These are phyloP conservation scores for Monosporozyma servazzii DNA, from an alignment of 805 yeast genomes.

Conservation along the genomic window DNA sequence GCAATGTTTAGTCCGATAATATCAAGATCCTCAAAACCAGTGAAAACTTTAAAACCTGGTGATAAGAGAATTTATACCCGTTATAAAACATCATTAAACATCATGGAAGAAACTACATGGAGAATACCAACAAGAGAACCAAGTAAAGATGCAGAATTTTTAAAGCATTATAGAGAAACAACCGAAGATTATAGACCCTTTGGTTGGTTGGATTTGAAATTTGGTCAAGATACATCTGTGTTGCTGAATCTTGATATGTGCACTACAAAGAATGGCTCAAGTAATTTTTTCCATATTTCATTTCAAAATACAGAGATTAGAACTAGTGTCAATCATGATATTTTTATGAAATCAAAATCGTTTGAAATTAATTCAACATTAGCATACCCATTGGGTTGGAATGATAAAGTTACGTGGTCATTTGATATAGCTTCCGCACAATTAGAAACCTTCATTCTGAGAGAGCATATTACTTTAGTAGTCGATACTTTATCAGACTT, in stretches of 20 bases:
- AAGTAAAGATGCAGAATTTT: conserved; percentile 57
- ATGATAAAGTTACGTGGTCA: conserved; percentile 63
- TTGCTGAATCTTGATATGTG: conserved; percentile 40
- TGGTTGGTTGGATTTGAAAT: conserved; percentile 83
- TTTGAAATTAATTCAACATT: conserved; percentile 49
- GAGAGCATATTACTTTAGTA: conserved; percentile 73
- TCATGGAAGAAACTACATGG: conserved; percentile 56
- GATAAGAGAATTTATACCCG: conserved; percentile 45
- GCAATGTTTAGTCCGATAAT: conserved; percentile 57
- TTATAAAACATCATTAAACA: conserved; percentile 44
- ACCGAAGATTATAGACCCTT: conserved; percentile 51
- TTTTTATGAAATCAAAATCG: conserved; percentile 52
- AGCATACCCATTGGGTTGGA: conserved; percentile 76
- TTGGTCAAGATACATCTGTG: conserved; percentile 44
- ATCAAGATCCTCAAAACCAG: conserved; percentile 46
- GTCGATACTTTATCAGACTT: conserved; percentile 73
- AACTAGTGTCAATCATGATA: conserved; percentile 83
- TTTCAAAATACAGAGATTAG: conserved; percentile 54
- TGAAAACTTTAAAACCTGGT: conserved; percentile 39
- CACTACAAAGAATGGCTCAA: conserved; percentile 49
- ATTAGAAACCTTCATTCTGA: conserved; percentile 52
- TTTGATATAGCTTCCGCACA: conserved; percentile 45
- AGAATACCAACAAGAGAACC: conserved; percentile 79
- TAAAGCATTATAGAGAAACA: conserved; percentile 25
- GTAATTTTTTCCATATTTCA: conserved; percentile 37